Base-by-base conservation (phyloP, 768 basidiomycete genomes). In the Lactarius pseudohatsudake region DNA sequence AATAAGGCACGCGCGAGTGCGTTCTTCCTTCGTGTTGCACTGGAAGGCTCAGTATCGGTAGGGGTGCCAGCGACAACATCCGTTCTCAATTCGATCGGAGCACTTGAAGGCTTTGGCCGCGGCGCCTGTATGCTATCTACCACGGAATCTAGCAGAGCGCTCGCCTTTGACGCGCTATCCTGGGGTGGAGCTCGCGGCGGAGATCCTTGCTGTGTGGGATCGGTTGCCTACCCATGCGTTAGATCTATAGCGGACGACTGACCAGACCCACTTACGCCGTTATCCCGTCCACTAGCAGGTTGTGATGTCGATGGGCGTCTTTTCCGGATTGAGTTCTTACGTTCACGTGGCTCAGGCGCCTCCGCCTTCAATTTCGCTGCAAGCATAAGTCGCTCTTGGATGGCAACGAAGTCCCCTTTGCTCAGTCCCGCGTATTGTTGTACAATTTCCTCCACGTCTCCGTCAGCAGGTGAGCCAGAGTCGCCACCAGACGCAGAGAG, bases 291-390 rank as follows among this genome's bases (percentile, higher is more conserved):
- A 62, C 79, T 82, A 72, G 85, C 88, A 13, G 90, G 90, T 75
- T 92, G 90, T n/a, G 91, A 91, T 16, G 89, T 91, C 1, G 91
- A 92, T 13, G 90, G 90, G 45, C 91, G 81, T 59, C 92, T 83
- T 68, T 86, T 85, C 64, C 91, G 82, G 70, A 91, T 78, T n/a
- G 91, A 92, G 61, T 85, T 86, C 0, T 83, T 79, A 56, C 90
- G 85, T 70, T 86, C 85, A 13, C 85, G 85, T 45, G 80, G 74
- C 68, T 89, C 88, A 10, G 84, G 81, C 59, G 79, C 82, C 18
- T 79, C 78, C 50, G 82, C 82, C 73, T 86, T 89, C 34, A 84
- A 79, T 53, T 82, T 75, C 3, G 85, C 87, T 32, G 85, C 86
- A 57, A 77, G 78, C n/a, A 93, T 82, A 53, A 94, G 80, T 75